Percentiles rank a stretch among this genome's conserved stretches.
Evolutionary conservation across 1,284 basidiomycete species (phyloP).

Genomic region (Malassezia japonica): DNA sequence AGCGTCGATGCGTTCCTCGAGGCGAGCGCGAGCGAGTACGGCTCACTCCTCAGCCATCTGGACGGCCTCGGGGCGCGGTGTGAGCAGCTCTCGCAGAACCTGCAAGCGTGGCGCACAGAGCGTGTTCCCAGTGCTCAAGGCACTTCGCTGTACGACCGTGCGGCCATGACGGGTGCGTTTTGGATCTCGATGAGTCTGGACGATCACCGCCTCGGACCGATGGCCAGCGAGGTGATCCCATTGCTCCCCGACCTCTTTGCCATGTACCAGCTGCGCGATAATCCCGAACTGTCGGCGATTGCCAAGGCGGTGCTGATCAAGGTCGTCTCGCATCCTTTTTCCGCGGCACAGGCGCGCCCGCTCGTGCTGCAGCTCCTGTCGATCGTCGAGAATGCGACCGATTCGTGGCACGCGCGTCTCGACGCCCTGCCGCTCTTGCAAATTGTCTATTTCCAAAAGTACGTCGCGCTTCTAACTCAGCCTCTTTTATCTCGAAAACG

Average conservation of each 20-base stretch:
- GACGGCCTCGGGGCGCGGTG: constrained; percentile 51
- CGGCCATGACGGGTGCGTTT: constrained; percentile 32
- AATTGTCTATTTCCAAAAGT: constrained; percentile 45
- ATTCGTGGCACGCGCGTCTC: constrained; percentile 41
- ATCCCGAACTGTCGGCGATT: constrained; percentile 33
- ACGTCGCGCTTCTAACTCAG: constrained; percentile 2
- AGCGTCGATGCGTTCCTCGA: constrained; percentile 59
- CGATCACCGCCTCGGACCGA: constrained; percentile 38
- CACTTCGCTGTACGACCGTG: constrained; percentile 40
- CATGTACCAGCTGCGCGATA: constrained; percentile 45
- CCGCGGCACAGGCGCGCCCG: constrained; percentile 21
- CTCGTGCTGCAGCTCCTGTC: constrained; percentile 31
- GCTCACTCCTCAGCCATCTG: constrained; percentile 49
- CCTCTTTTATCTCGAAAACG: constrained; percentile 31
- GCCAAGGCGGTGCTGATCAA: constrained; percentile 35
- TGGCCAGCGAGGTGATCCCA: constrained; percentile 31
- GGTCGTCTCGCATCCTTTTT: constrained; percentile 35
- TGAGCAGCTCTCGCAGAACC: constrained; percentile 53
- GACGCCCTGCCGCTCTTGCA: constrained; percentile 42
- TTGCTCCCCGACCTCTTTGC: constrained; percentile 43
- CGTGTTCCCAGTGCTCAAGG: constrained; percentile 49
- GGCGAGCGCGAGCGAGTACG: constrained; percentile 56
- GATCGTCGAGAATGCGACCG: constrained; percentile 26
- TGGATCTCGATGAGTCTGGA: constrained; percentile 44
- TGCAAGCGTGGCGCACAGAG: constrained; percentile 40